Evolutionary conservation across 129 eudicot genomes (phyloP).

Genomic region (Flaveria brownii): DNA sequence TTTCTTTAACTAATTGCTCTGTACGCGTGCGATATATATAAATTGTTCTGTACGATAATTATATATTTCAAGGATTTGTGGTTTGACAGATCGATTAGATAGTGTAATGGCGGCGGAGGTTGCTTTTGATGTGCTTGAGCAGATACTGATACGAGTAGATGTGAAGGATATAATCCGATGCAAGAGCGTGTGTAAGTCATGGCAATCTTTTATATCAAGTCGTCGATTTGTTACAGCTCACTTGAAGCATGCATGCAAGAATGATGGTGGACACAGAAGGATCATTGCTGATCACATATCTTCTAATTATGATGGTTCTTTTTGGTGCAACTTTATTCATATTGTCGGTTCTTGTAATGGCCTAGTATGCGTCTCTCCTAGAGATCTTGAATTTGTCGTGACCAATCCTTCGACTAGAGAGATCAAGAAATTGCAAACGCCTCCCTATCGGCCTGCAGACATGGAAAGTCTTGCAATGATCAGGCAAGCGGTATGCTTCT

Average conservation of each 20-base stretch:
- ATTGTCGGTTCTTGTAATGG: neutral
- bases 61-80: no score
- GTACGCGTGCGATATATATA: no score
- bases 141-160: neutral
- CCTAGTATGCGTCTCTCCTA: neutral
- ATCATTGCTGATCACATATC: neutral
- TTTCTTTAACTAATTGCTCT: no score
- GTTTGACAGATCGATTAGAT: no score
- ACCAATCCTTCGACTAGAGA: neutral
- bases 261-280: neutral
- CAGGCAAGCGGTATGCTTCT: neutral
- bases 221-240: neutral
- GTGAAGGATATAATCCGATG: neutral
- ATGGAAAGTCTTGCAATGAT: neutral
- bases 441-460: neutral
- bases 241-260: neutral
- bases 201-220: constrained; percentile 2
- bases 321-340: neutral
- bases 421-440: neutral
- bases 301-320: neutral
- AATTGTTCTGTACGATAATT: no score
- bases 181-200: constrained; percentile 6
- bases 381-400: neutral
- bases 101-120: neutral
- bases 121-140: neutral